Evolutionary conservation across 2,329 filamentous ascomycete genomes (phyloP).

Genomic region (Sarocladium kiliense): DNA sequence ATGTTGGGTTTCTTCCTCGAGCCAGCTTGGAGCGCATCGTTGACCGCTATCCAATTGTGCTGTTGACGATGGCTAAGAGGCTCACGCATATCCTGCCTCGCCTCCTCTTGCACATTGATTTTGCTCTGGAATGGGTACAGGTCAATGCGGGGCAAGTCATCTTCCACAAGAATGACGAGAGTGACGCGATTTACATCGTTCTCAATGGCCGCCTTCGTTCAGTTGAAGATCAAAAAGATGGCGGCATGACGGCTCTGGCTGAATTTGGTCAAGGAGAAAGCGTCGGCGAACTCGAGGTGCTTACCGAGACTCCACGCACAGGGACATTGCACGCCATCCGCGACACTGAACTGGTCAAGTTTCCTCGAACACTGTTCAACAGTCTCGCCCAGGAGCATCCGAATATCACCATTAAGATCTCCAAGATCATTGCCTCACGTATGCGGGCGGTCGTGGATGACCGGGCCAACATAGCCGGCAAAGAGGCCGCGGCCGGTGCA

Average conservation of each 20-base stretch:
- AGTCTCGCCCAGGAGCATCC: slow-evolving; percentile 95
- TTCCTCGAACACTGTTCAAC: slow-evolving; percentile 94
- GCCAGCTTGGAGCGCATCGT: slow-evolving; percentile 85
- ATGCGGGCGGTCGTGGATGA: slow-evolving; percentile 89
- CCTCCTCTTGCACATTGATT: slow-evolving; percentile 93
- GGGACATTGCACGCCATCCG: slow-evolving; percentile 93
- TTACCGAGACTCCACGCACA: slow-evolving; percentile 88
- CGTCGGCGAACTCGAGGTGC: slow-evolving; percentile 91
- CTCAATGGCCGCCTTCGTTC: slow-evolving; percentile 86
- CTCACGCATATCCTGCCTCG: slow-evolving; percentile 84
- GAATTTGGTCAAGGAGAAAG: slow-evolving; percentile 98
- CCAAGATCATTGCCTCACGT: slow-evolving; percentile 92
- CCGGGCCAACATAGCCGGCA: slow-evolving; percentile 60
- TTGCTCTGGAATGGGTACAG: slow-evolving; percentile 96
- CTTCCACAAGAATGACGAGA: slow-evolving; percentile 90
- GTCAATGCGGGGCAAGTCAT: slow-evolving; percentile 93
- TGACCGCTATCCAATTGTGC: slow-evolving; percentile 83
- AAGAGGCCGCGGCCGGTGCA: slow-evolving; percentile 56
- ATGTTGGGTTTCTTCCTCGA: slow-evolving; percentile 89
- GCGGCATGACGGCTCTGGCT: slow-evolving; percentile 77
- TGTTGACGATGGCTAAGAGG: slow-evolving; percentile 93
- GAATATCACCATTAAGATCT: slow-evolving; percentile 97
- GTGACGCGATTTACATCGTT: slow-evolving; percentile 97
- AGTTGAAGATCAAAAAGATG: slow-evolving; percentile 75
- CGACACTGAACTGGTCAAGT: slow-evolving; percentile 93